phyloP scores from a whole-genome alignment of 2,329 filamentous ascomycete species.

The Trichoderma breve region DNA sequence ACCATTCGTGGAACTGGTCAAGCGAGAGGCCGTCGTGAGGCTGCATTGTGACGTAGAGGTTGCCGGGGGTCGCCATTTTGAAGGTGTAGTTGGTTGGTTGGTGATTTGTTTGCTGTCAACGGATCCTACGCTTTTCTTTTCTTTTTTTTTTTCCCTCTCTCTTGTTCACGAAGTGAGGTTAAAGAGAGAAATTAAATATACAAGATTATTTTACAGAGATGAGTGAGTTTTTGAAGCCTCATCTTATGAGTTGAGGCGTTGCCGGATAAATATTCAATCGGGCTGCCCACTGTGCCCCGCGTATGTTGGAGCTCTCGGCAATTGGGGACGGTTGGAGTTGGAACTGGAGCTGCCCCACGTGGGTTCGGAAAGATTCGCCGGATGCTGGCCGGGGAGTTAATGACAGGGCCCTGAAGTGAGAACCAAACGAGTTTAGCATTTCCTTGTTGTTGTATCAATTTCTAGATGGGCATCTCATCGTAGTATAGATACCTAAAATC shows the following conservation, averaged over 20 bases:
- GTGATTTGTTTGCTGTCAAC: neutral
- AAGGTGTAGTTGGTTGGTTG: neutral
- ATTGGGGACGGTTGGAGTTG: constrained; percentile 31
- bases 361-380: neutral
- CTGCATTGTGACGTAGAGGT: constrained; percentile 86
- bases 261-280: constrained; percentile 2
- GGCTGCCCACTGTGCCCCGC: constrained; percentile 12
- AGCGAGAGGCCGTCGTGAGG: constrained; percentile 63
- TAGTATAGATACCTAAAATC: no score
- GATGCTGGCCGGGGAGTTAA: constrained; percentile 12
- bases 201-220: neutral
- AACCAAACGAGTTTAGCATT: neutral
- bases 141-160: neutral
- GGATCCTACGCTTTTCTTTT: neutral
- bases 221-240: neutral
- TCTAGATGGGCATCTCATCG: neutral
- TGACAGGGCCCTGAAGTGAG: neutral
- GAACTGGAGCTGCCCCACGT: constrained; percentile 18
- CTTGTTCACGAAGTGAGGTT: no score
- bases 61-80: constrained; percentile 53
- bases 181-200: neutral
- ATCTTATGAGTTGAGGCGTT: neutral
- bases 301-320: constrained; percentile 28
- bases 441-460: neutral
- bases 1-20: constrained; percentile 84